These are phyloP conservation scores for Clavaria fumosa DNA, from an alignment of 768 basidiomycete species.

Conservation along the genomic window DNA sequence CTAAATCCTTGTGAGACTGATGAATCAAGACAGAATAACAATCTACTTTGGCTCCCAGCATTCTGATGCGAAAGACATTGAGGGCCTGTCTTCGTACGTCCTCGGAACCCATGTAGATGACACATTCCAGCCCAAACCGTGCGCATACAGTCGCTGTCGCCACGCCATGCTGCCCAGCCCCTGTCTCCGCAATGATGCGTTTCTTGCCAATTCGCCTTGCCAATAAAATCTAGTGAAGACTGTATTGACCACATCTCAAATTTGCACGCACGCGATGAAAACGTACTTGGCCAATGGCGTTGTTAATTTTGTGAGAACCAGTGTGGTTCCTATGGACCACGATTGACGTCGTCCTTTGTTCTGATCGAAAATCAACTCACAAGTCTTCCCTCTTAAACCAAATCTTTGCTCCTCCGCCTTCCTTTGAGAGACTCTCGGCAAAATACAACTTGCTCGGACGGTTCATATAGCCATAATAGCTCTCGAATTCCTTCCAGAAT, in stretches of 20 bases:
- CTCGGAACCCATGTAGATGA: constrained; percentile 97
- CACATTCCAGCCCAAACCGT: constrained; percentile 86
- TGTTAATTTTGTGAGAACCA: constrained; percentile 98
- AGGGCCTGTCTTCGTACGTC: constrained; percentile 92
- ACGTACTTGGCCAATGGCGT: constrained; percentile 84
- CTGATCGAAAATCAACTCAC: constrained; percentile 24
- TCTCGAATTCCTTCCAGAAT: constrained; percentile 85
- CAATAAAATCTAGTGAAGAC: constrained; percentile 68
- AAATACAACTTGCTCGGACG: constrained; percentile 84
- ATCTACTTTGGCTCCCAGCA: constrained; percentile 81
- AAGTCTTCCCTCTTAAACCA: constrained; percentile 97
- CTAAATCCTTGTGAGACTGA: constrained; percentile 22
- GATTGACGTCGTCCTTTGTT: constrained; percentile 4
- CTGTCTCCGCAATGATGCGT: constrained; percentile 96
- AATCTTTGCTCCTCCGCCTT: constrained; percentile 86
- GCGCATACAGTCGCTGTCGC: constrained; percentile 98
- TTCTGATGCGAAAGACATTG: constrained; percentile 95
- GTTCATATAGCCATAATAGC: constrained; percentile 88
- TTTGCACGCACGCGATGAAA: background rate
- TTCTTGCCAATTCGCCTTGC: constrained; percentile 91
- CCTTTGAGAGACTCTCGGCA: constrained; percentile 79
- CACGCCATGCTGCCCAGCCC: constrained; percentile 97
- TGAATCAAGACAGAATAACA: background rate
- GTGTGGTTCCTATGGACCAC: constrained; percentile 70
- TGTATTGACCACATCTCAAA: background rate